Evolutionary conservation across 495 filamentous ascomycete species (phyloP).

Genomic region (Antarctomyces pellizariae): DNA sequence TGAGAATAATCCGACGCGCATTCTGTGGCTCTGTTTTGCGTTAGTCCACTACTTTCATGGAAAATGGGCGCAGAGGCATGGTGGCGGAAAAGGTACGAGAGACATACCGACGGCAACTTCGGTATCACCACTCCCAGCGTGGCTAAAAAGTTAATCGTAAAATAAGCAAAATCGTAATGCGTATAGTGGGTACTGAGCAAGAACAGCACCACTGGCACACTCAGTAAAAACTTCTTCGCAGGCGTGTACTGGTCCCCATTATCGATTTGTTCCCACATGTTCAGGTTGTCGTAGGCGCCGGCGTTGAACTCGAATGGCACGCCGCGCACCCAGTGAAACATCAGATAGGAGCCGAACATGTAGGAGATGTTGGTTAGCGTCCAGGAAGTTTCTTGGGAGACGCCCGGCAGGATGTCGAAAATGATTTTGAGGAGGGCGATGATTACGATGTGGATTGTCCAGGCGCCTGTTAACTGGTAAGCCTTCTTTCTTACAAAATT

Average conservation of each 20-base stretch:
- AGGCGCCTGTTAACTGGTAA: conserved; percentile 41
- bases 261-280: conserved; percentile 99
- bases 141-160: conserved; percentile 87
- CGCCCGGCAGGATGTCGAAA: conserved; percentile 81
- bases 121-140: conserved; percentile 82
- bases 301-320: conserved; percentile 98
- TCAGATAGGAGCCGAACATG: conserved; percentile 95
- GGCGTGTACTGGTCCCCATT: conserved; percentile 97
- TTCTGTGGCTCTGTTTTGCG: conserved; percentile 36
- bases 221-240: conserved; percentile 91
- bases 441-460: conserved; percentile 86
- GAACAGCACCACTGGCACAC: conserved; percentile 82
- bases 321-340: conserved; percentile 97
- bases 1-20: conserved; percentile 43
- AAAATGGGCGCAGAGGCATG: conserved; percentile 3
- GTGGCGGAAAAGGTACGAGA: not conserved
- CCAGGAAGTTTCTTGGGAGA: conserved; percentile 95
- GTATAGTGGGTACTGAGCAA: conserved; percentile 95
- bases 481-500: not conserved
- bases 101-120: conserved; percentile 76
- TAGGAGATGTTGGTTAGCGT: conserved; percentile 96
- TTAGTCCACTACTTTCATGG: conserved; percentile 5
- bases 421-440: conserved; percentile 81
- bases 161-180: conserved; percentile 88
- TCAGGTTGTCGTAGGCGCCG: conserved; percentile 96